Evolutionary conservation across 176 grass and related monocot genomes (phyloP).

Genomic region (Oryza rufipogon): DNA sequence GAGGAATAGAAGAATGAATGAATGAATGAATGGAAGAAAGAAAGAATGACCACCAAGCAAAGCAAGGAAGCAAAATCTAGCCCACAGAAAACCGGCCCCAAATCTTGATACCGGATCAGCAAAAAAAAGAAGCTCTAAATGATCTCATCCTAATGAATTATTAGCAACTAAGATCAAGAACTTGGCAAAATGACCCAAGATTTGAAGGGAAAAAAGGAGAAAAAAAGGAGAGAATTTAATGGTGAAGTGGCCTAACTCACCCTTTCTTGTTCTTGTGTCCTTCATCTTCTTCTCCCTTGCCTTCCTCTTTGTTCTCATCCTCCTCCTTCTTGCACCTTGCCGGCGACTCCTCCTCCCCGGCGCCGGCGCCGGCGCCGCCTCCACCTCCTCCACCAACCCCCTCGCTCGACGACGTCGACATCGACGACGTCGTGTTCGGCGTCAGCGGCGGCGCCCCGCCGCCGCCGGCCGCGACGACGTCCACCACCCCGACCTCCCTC

Average conservation of each 20-base stretch:
- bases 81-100: not conserved
- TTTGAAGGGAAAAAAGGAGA: not conserved
- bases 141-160: not conserved
- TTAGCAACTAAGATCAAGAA: conserved; percentile 24
- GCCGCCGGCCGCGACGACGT: not conserved
- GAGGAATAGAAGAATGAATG: conserved; percentile 28
- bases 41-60: conserved; percentile 32
- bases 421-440: conserved; percentile 75
- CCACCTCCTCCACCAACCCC: conserved; percentile 32
- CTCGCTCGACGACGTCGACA: conserved; percentile 78
- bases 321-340: conserved; percentile 63
- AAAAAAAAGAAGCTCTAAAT: not conserved
- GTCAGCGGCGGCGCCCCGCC: conserved; percentile 52
- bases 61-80: conserved; percentile 38
- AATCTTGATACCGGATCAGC: conserved; percentile 24
- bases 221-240: conserved; percentile 11
- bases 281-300: conserved; percentile 46
- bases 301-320: conserved; percentile 48
- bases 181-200: not conserved
- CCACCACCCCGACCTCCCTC: not conserved
- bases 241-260: conserved; percentile 49
- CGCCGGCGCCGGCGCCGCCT: conserved; percentile 22
- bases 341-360: conserved; percentile 51
- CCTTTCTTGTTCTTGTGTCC: conserved; percentile 76
- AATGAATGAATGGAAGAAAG: conserved; percentile 29